A percentile compares a stretch with the other conserved stretches of the same genome.
Evolutionary conservation across 176 grass and related monocot species (phyloP).

Genomic region (Otatea glauca): DNA sequence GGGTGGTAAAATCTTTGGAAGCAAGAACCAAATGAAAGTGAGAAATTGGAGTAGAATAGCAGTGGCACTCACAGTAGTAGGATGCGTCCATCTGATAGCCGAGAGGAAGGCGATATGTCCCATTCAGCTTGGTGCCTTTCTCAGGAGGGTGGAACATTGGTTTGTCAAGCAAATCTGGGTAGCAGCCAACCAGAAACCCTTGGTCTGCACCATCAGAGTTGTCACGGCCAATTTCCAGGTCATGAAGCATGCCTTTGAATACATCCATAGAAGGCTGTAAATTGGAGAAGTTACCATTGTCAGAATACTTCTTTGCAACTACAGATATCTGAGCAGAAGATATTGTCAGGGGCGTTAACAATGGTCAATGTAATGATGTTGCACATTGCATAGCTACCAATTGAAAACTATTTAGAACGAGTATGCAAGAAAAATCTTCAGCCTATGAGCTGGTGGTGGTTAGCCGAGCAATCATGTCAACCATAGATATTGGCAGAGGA

Average conservation of each 20-base stretch:
- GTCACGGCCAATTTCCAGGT: slow-evolving; percentile 63
- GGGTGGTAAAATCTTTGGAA: slow-evolving; percentile 25
- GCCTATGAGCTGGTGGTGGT: not conserved
- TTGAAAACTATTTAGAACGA: not conserved
- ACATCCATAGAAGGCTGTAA: slow-evolving; percentile 91
- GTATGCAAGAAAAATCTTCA: not conserved
- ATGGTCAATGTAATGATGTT: not conserved
- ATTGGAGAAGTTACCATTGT: slow-evolving; percentile 7
- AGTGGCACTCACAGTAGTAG: slow-evolving; percentile 81
- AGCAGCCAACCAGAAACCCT: slow-evolving; percentile 88
- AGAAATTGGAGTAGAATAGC: not conserved
- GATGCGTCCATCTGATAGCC: slow-evolving; percentile 99
- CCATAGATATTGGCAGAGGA: not conserved
- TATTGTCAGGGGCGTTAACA: slow-evolving; percentile 20
- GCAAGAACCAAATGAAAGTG: not conserved
- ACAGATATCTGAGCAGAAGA: not conserved
- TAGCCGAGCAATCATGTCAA: slow-evolving; percentile 19
- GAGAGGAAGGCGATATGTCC: slow-evolving; percentile 88
- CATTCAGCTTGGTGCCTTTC: slow-evolving; percentile 83
- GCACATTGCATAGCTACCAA: not conserved
- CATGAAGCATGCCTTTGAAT: slow-evolving; percentile 91
- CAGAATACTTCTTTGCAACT: slow-evolving; percentile 3
- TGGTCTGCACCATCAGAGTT: slow-evolving; percentile 95
- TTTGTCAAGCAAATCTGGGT: slow-evolving; percentile 80
- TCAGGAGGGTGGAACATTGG: slow-evolving; percentile 87